Conservation (phyloP, 2,329 filamentous ascomycete genomes). For the Apiospora sp. region DNA sequence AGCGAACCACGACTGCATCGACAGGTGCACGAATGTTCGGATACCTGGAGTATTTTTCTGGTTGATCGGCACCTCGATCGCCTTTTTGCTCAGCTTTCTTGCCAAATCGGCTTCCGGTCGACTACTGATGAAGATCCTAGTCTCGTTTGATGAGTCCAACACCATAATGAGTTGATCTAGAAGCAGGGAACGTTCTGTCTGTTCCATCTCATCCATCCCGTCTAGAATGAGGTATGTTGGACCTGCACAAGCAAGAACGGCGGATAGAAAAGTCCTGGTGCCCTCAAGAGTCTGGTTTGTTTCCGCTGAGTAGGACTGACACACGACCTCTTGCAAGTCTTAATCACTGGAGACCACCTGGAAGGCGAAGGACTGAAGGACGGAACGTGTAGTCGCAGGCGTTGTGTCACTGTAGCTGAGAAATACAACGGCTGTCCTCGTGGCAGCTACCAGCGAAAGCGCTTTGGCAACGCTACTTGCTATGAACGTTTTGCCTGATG, state of each 20-base stretch:
- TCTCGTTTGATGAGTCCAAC: conserved; percentile 28
- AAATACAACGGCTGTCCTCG: conserved; percentile 30
- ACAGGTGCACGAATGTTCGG: conserved; percentile 32
- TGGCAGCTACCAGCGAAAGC: not conserved
- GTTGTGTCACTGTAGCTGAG: conserved; percentile 29
- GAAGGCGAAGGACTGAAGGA: conserved; percentile 35
- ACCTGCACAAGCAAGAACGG: conserved; percentile 33
- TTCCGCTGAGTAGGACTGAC: conserved; percentile 26
- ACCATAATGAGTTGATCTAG: conserved; percentile 28
- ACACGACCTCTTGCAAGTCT: conserved; percentile 35
- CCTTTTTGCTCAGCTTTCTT: conserved; percentile 27
- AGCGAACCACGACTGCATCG: not conserved
- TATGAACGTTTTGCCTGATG: conserved; percentile 35
- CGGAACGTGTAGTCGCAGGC: conserved; percentile 29
- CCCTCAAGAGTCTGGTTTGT: conserved; percentile 32
- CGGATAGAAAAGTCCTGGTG: conserved; percentile 36
- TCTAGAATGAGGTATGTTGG: conserved; percentile 39
- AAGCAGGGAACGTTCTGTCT: conserved; percentile 30
- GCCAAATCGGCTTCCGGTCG: conserved; percentile 37
- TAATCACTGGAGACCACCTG: conserved; percentile 32
- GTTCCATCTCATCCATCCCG: conserved; percentile 41
- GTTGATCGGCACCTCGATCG: conserved; percentile 32
- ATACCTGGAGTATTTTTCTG: conserved; percentile 35
- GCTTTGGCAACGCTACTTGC: conserved; percentile 26
- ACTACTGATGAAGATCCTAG: conserved; percentile 37